Base-by-base conservation (phyloP, 2,329 filamentous ascomycete genomes). In the Ophiobolus disseminans region DNA sequence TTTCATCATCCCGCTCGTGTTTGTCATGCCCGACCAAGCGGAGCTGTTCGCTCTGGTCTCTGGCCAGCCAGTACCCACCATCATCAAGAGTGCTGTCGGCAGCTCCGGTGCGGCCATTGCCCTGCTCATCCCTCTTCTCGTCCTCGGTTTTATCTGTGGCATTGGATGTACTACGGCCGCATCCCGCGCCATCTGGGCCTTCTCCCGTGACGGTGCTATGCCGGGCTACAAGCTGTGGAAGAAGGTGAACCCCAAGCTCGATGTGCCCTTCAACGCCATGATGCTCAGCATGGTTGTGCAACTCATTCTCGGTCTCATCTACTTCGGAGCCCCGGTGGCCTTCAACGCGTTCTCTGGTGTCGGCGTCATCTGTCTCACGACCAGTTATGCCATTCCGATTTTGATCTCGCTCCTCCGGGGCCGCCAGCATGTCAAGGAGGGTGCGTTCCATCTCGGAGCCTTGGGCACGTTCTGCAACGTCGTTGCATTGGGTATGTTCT, bases 341-440 rank as follows among this genome's bases (percentile, higher is more conserved):
- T 89, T 88, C 77, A 88, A 86, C 65, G 86, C 86, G 47, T 89
- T 89, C 70, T 86, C 84, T 0, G 85, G 85, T 51, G 84, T 87
- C 14, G 86, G 85, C 61, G 86, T 89, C 69, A 89, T 89, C 63
- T 86, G 81, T 64, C 75, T 87, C 66, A 90, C 87, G 0, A 77
- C 86, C 30, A 83, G 86, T 41, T 91, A 90, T 63, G 86, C 84
- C 26, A 79, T 79, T 1, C 87, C 88, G 14, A 86, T 90, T 44
- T 78, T 81, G 19, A 82, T 88, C 52, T 89, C 82, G 44, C 72
- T 89, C 59, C 63, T 84, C 45, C 80, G 80, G 19, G 80, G 85
- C 9, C 83, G 87, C 37, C 78, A 80, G 62, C 80, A 85, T 48
- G 76, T 89, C 45, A 75, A 76, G 50, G 77, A 73, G 1, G 85